Evolutionary conservation across 2,329 filamentous ascomycete genomes (phyloP).

Genomic region (Ophiosphaerella narmari): DNA sequence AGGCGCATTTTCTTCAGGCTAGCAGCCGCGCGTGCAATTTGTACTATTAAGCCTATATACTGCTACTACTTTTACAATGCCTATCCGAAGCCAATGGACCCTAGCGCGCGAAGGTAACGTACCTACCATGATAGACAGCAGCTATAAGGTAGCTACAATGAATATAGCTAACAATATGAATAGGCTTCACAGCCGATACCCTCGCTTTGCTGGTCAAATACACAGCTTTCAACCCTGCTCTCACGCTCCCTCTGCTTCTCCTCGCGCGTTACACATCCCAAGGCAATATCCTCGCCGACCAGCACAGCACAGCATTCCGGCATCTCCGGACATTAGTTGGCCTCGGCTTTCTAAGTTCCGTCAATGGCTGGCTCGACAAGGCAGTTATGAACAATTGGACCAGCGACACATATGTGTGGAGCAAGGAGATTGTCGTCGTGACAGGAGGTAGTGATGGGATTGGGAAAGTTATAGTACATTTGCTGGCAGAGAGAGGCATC

Average conservation of each 20-base stretch:
- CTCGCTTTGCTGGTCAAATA: constrained; percentile 61
- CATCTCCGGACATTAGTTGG: constrained; percentile 60
- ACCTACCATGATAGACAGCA: background rate
- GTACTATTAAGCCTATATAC: background rate
- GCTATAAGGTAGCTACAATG: background rate
- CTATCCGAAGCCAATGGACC: constrained; percentile 44
- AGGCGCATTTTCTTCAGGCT: background rate
- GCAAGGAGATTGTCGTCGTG: constrained; percentile 70
- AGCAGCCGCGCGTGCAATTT: too few relatives aligned
- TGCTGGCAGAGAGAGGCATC: constrained; percentile 67
- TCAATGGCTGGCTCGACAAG: constrained; percentile 59
- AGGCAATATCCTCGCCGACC: constrained; percentile 59
- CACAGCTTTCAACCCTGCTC: constrained; percentile 67
- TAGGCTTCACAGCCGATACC: constrained; percentile 58
- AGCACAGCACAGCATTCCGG: constrained; percentile 57
- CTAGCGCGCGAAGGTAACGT: constrained; percentile 46
- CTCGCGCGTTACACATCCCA: constrained; percentile 66
- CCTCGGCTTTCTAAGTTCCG: constrained; percentile 55
- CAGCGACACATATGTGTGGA: constrained; percentile 65
- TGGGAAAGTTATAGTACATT: constrained; percentile 66
- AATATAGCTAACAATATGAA: background rate
- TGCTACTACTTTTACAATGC: constrained; percentile 27
- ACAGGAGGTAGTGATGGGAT: constrained; percentile 79
- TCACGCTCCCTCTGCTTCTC: constrained; percentile 67
- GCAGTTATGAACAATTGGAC: constrained; percentile 58